phyloP scores from a whole-genome alignment of 352 stramenopile species.

The Pythium diclinum region DNA sequence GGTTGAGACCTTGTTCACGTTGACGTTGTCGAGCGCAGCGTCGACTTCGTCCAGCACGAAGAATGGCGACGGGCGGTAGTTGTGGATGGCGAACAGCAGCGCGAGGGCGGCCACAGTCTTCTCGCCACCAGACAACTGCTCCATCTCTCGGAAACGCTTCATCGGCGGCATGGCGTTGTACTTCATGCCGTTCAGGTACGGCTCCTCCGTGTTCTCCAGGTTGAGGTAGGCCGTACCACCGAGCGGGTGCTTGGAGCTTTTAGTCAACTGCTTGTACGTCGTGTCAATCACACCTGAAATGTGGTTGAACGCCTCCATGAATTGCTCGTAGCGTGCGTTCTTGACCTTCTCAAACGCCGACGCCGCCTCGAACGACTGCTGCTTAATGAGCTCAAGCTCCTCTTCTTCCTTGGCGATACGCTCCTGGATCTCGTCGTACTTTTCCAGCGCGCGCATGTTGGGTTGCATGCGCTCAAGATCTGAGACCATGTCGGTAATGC shows the following conservation, averaged over 20 bases:
- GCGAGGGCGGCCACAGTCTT: constrained; percentile 99
- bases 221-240: constrained; percentile 82
- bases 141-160: constrained; percentile 98
- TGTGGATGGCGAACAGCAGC: constrained; percentile 99
- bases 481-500: constrained; percentile 57
- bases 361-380: constrained; percentile 51
- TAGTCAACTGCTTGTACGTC: constrained; percentile 98
- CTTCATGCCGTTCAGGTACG: constrained; percentile 98
- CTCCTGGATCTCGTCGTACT: constrained; percentile 82
- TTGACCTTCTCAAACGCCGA: constrained; percentile 81
- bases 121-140: constrained; percentile 98
- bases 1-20: constrained; percentile 98
- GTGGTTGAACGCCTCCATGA: constrained; percentile 95
- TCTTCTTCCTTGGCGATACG: constrained; percentile 79
- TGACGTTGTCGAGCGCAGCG: constrained; percentile 99
- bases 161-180: constrained; percentile 99
- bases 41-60: constrained; percentile 99
- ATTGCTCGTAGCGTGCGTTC: constrained; percentile 65
- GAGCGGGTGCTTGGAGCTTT: constrained; percentile 96
- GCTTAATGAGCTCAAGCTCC: constrained; percentile 72
- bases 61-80: constrained; percentile 94
- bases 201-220: constrained; percentile 91
- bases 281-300: constrained; percentile 91
- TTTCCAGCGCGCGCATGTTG: constrained; percentile 95
- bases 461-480: constrained; percentile 95